These are phyloP conservation scores for Oryza longistaminata DNA, from an alignment of 176 grass and related monocot genomes.

Conservation along the genomic window DNA sequence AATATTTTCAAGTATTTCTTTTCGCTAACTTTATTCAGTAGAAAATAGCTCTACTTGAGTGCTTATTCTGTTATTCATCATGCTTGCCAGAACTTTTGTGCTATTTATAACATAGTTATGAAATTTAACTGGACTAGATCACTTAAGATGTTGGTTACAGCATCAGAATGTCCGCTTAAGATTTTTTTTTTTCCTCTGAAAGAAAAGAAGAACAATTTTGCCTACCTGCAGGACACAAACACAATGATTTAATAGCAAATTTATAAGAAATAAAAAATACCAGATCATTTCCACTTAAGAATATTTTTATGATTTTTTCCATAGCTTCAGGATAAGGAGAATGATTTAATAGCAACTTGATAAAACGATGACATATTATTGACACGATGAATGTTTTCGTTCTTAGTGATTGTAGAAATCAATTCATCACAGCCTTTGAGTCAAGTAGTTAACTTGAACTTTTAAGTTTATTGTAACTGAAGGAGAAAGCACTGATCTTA, in stretches of 20 bases:
- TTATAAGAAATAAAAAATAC: not conserved
- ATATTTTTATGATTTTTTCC: not conserved
- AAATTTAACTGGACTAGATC: not conserved
- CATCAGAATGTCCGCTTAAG: not conserved
- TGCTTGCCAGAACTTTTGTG: slow-evolving; percentile 10
- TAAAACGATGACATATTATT: slow-evolving; percentile 29
- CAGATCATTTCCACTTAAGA: not conserved
- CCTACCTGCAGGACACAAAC: not conserved
- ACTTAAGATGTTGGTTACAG: not conserved
- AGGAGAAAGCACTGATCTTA: slow-evolving; percentile 20
- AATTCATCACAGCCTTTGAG: not conserved
- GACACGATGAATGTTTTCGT: slow-evolving; percentile 43
- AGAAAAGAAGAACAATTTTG: not conserved
- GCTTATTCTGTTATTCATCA: not conserved
- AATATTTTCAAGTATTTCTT: not conserved
- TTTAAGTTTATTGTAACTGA: slow-evolving; percentile 10
- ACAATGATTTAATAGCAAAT: not conserved
- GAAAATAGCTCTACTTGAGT: not conserved
- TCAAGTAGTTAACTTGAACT: slow-evolving; percentile 11
- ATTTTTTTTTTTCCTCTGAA: not conserved
- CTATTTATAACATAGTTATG: slow-evolving; percentile 15
- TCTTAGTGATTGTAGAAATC: slow-evolving; percentile 25
- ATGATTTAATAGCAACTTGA: not conserved
- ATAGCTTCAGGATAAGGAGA: not conserved
- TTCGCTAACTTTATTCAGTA: not conserved